Conservation (phyloP, 2,329 filamentous ascomycete species). For the Calonectria hawksworthii region DNA sequence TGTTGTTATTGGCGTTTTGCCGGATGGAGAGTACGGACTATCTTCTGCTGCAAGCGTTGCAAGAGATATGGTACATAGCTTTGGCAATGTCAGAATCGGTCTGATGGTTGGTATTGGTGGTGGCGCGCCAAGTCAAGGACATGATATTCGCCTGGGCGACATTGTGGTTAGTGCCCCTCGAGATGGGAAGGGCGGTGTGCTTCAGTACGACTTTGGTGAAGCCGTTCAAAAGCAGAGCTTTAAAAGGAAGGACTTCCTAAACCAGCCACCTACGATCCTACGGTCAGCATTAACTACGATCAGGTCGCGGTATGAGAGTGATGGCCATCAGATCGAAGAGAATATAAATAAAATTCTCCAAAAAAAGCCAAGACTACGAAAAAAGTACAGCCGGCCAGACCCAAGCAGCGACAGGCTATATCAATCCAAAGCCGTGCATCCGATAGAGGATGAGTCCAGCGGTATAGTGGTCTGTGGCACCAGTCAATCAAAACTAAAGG, state of each 20-base stretch:
- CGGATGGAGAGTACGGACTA: constrained; percentile 29
- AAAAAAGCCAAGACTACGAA: background rate
- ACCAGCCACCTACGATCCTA: background rate
- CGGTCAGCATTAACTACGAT: background rate
- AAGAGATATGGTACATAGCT: constrained; percentile 41
- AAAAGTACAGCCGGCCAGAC: background rate
- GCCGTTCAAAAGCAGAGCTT: background rate
- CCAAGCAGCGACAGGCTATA: background rate
- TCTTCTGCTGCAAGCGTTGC: constrained; percentile 41
- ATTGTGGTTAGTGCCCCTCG: background rate
- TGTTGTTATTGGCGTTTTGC: constrained; percentile 31
- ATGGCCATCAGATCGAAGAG: background rate
- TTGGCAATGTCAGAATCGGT: background rate
- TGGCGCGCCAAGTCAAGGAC: background rate
- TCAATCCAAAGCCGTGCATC: too few species aligned
- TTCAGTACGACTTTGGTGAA: constrained; percentile 5
- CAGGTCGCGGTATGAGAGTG: background rate
- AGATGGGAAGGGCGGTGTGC: background rate
- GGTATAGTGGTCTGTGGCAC: too few species aligned
- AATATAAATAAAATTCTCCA: background rate
- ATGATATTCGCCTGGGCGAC: constrained; percentile 3
- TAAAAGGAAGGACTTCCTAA: background rate
- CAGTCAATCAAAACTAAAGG: background rate
- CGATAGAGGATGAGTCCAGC: too few species aligned
- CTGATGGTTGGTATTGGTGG: constrained; percentile 18